Evolutionary conservation across 2,329 filamentous ascomycete species (phyloP), one percentile per base, ranked within the genome.

Genomic region (Talaromyces sp.): DNA sequence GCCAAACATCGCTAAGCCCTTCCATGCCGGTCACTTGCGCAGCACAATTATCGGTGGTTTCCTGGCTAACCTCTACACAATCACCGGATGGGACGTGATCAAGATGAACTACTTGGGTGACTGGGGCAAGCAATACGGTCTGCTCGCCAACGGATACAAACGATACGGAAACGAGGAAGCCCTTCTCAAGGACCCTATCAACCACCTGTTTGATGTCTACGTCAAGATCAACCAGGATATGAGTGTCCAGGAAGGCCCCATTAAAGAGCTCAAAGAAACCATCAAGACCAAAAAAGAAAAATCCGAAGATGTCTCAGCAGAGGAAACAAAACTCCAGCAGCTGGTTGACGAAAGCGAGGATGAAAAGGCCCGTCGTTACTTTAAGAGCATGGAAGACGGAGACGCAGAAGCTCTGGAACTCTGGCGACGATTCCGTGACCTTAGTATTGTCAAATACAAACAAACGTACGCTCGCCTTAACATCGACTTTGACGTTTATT

Each of bases 31-130:
- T 55, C 86, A 88, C 72, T 73, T 88, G 70, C 79, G 86, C 67
- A 86, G 84, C 73, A 88, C 86, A 53, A 87, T 88, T 69, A 87
- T 88, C 60, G 86, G 86, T 64, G 85, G 85, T 60, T 88, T 87
- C 73, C 74, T 88, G 29, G 78, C 83, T 14, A 87, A 88, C 68
- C 73, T 88, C 11, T 85, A 85, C 71, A 80, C 83, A 59, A 77
- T 81, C 46, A 81, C 84, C 64, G 85, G 85, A 58, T 87, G 84
- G 84, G 81, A 87, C 14, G 84, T 87, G 2, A 74, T 82, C 55
- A 81, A 83, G 62, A 84, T 88, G 81, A 88, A 88, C 75, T 88
- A 88, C 71, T 80, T 88, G 4, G 86, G 86, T 63, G 86, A 88
- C 69, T 88, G 86, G 86, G 86, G 86, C 56, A 87, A 87, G 77